A percentile compares a stretch with the other conserved stretches of the same genome.
These are phyloP conservation scores for Ogataea neopini DNA, from an alignment of 805 yeast species.

Conservation along the genomic window DNA sequence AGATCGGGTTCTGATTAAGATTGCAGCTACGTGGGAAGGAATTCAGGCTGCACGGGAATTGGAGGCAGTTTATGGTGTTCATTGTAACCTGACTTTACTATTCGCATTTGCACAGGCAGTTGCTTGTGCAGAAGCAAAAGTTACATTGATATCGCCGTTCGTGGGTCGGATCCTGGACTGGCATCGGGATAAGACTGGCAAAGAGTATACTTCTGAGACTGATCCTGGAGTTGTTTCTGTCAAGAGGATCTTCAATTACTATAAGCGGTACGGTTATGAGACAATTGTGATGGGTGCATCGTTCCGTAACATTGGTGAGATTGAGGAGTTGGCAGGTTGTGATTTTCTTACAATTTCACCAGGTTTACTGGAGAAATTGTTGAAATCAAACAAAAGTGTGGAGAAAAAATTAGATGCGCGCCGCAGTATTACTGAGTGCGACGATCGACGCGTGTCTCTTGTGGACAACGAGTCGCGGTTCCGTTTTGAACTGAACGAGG, in stretches of 20 bases:
- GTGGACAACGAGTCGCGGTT: conserved; percentile 83
- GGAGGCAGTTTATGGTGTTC: conserved; percentile 86
- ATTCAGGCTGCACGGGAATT: conserved; percentile 97
- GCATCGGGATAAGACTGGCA: conserved; percentile 91
- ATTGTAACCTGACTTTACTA: conserved; percentile 90
- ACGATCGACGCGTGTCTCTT: conserved; percentile 68
- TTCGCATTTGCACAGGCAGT: conserved; percentile 97
- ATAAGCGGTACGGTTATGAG: conserved; percentile 93
- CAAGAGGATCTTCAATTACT: conserved; percentile 87
- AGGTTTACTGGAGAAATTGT: conserved; percentile 79
- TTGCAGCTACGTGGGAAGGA: conserved; percentile 99
- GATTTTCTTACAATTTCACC: conserved; percentile 97
- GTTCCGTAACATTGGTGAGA: conserved; percentile 94
- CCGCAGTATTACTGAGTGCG: conserved; percentile 50
- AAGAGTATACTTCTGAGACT: conserved; percentile 69
- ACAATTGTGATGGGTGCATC: conserved; percentile 99
- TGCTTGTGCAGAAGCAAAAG: conserved; percentile 97
- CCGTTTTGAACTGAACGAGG: conserved; percentile 90
- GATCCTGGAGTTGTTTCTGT: conserved; percentile 98
- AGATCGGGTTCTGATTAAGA: conserved; percentile 91
- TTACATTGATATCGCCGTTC: conserved; percentile 95
- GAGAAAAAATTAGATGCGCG: conserved; percentile 76
- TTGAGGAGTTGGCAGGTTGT: conserved; percentile 94
- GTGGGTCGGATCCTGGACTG: conserved; percentile 99
- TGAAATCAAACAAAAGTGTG: conserved; percentile 69